Percentiles rank a stretch among this genome's conserved stretches.
Evolutionary conservation across 2,329 filamentous ascomycete genomes (phyloP).

Genomic region (Domatiomyces globalis): DNA sequence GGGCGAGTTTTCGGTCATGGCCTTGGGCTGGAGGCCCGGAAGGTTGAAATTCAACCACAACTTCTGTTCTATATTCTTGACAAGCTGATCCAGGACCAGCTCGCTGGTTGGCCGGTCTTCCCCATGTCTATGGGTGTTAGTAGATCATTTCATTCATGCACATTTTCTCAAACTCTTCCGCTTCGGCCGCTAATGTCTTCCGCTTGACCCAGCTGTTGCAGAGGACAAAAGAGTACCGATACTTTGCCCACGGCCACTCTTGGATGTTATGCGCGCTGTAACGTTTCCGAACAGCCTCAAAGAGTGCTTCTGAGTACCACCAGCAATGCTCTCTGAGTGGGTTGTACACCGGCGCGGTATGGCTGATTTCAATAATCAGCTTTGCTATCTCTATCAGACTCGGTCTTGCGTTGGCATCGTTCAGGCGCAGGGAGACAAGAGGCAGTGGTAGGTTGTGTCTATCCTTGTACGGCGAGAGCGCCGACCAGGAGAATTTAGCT

Average conservation of each 20-base stretch:
- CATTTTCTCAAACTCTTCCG: conserved; percentile 8
- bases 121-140: not conserved
- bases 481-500: conserved; percentile 3
- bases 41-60: not conserved
- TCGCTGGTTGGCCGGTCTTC: not conserved
- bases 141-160: conserved; percentile 9
- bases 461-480: conserved; percentile 7
- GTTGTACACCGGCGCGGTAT: conserved; percentile 7
- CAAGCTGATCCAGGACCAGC: not conserved
- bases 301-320: conserved; percentile 14
- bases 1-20: too few relatives aligned
- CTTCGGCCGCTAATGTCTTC: conserved; percentile 5
- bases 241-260: conserved; percentile 13
- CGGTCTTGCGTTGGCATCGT: conserved; percentile 2
- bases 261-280: conserved; percentile 7
- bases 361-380: conserved; percentile 6
- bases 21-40: too few relatives aligned
- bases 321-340: conserved; percentile 14
- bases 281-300: conserved; percentile 7
- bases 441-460: conserved; percentile 13
- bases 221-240: conserved; percentile 15
- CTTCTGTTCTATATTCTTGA: not conserved
- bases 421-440: conserved; percentile 10
- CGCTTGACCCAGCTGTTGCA: conserved; percentile 9
- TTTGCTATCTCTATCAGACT: conserved; percentile 5